These are phyloP conservation scores for Mariannaea sp. DNA, from an alignment of 2,329 filamentous ascomycete species.

Conservation along the genomic window DNA sequence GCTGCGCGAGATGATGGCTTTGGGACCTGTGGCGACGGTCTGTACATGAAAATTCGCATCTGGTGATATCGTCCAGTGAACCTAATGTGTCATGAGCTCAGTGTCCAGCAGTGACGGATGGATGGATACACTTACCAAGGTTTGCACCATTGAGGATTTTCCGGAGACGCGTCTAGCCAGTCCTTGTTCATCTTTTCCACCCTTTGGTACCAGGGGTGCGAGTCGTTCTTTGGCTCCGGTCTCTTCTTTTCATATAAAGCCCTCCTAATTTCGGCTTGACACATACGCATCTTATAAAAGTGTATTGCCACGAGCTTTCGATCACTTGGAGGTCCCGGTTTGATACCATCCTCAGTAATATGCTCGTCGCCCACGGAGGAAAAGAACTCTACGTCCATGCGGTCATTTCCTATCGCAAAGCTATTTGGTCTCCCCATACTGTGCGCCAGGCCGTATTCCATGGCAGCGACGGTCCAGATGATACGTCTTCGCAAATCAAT, in stretches of 20 bases:
- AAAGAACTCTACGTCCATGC: slow-evolving; percentile 86
- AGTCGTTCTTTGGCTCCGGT: slow-evolving; percentile 74
- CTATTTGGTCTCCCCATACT: slow-evolving; percentile 85
- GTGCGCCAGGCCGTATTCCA: slow-evolving; percentile 88
- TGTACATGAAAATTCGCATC: slow-evolving; percentile 85
- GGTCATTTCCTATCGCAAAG: slow-evolving; percentile 80
- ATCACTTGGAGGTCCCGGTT: slow-evolving; percentile 71
- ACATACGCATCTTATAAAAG: slow-evolving; percentile 86
- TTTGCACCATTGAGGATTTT: slow-evolving; percentile 72
- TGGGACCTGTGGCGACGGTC: slow-evolving; percentile 90
- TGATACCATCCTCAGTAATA: slow-evolving; percentile 78
- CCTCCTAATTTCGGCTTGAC: slow-evolving; percentile 86
- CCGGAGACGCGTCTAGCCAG: slow-evolving; percentile 79
- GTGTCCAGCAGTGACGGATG: no score
- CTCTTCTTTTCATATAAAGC: slow-evolving; percentile 85
- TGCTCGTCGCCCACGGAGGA: slow-evolving; percentile 79
- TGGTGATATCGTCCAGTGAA: slow-evolving; percentile 76
- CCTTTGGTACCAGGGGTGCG: slow-evolving; percentile 82
- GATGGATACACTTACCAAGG: slow-evolving; percentile 66
- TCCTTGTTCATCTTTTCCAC: slow-evolving; percentile 79
- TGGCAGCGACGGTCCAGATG: slow-evolving; percentile 84
- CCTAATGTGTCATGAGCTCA: slow-evolving; percentile 47
- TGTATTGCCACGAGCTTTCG: slow-evolving; percentile 91
- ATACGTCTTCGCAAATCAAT: slow-evolving; percentile 88
- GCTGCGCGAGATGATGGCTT: slow-evolving; percentile 82